A percentile compares a stretch with the other conserved stretches of the same genome.
phyloP scores from a whole-genome alignment of 176 grass and related monocot species.

The Typha latifolia region DNA sequence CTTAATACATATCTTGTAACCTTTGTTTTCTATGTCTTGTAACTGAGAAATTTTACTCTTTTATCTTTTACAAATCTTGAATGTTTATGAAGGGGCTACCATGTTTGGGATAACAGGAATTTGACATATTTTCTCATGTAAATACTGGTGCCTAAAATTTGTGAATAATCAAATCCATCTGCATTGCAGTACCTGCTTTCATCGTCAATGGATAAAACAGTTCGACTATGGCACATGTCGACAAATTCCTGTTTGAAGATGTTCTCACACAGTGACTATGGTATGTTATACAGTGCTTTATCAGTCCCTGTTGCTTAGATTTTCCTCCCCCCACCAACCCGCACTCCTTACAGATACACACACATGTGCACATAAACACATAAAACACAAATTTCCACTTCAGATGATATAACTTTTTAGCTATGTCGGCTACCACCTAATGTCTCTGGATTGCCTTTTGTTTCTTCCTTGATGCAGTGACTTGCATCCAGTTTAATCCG shows the following conservation, averaged over 20 bases:
- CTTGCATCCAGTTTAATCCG: slow-evolving; percentile 98
- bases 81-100: too few species aligned
- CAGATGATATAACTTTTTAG: background rate
- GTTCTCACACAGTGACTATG: slow-evolving; percentile 88
- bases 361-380: too few species aligned
- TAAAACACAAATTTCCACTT: too few species aligned
- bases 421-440: too few species aligned
- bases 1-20: too few species aligned
- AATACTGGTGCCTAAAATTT: slow-evolving; percentile 4
- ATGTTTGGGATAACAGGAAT: too few species aligned
- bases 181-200: slow-evolving; percentile 72
- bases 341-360: background rate
- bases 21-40: too few species aligned
- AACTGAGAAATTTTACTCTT: too few species aligned
- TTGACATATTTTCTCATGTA: too few species aligned
- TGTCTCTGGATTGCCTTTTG: slow-evolving; percentile 22
- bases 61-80: too few species aligned
- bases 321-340: background rate
- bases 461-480: slow-evolving; percentile 44
- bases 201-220: slow-evolving; percentile 99
- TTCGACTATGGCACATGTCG: slow-evolving; percentile 89
- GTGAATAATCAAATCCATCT: background rate
- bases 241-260: slow-evolving; percentile 69
- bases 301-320: background rate
- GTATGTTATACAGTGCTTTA: slow-evolving; percentile 39